Percentiles rank a stretch among this genome's conserved stretches.
phyloP scores from a whole-genome alignment of 768 basidiomycete species.

The Pleurotus eryngii region DNA sequence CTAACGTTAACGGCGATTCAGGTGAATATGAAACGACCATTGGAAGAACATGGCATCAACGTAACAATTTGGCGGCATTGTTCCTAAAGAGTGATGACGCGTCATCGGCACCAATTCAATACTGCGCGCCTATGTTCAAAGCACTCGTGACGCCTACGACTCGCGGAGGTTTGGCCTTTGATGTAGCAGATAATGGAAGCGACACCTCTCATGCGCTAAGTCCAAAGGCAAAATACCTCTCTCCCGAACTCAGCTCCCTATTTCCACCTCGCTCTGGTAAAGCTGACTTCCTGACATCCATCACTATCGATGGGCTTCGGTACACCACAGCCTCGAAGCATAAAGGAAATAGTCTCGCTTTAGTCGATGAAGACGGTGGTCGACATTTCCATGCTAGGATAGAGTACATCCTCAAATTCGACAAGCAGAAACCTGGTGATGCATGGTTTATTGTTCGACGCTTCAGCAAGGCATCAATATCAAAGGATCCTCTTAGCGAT shows the following conservation, averaged over 20 bases:
- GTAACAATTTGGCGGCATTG: conserved; percentile 12
- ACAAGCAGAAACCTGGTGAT: neutral
- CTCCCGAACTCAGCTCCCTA: neutral
- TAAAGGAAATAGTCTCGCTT: conserved; percentile 16
- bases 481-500: neutral
- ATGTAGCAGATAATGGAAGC: neutral
- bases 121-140: conserved; percentile 1
- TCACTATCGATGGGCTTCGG: conserved; percentile 5
- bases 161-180: neutral
- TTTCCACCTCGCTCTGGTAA: neutral
- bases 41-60: conserved; percentile 10
- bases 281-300: neutral
- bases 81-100: conserved; percentile 8
- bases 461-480: neutral
- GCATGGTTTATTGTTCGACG: neutral
- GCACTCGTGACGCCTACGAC: conserved; percentile 5
- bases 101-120: conserved; percentile 5
- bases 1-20: neutral
- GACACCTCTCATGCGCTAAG: neutral
- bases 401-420: conserved; percentile 10
- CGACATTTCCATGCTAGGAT: conserved; percentile 5
- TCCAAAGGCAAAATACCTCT: neutral
- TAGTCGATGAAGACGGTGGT: conserved; percentile 3
- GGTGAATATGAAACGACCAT: conserved; percentile 15
- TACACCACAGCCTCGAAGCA: conserved; percentile 11